Conservation (phyloP, 805 yeast species). For the Citeromyces nyonsensis region DNA sequence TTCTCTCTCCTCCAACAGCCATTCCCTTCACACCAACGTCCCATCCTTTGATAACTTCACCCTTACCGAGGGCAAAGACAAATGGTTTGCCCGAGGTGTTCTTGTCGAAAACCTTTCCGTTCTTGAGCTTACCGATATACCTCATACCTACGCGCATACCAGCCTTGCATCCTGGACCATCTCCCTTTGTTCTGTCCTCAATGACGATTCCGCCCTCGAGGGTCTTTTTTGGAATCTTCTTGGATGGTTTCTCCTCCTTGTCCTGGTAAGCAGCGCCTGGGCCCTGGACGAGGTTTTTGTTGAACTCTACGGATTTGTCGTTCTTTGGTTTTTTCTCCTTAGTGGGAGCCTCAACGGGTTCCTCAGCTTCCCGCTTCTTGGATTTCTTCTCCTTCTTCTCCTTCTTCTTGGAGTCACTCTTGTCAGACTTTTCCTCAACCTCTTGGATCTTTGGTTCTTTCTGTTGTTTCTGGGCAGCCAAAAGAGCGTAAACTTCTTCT, state of each 20-base stretch:
- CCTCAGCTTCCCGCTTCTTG: conserved; percentile 4
- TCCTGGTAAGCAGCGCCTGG: conserved; percentile 32
- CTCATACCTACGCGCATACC: conserved; percentile 91
- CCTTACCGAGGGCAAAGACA: conserved; percentile 79
- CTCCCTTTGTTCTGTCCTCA: conserved; percentile 86
- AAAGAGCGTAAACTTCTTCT: conserved; percentile 51
- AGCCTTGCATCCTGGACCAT: conserved; percentile 76
- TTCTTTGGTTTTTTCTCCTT: conserved; percentile 20
- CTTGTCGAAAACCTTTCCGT: conserved; percentile 94
- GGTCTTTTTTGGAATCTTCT: conserved; percentile 58
- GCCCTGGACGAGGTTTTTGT: conserved; percentile 86
- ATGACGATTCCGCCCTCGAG: conserved; percentile 85
- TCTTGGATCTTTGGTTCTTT: conserved; percentile 57
- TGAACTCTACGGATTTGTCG: conserved; percentile 74
- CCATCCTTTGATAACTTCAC: conserved; percentile 98
- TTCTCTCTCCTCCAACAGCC: conserved; percentile 98
- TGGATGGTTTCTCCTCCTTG: conserved; percentile 13
- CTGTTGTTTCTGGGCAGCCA: conserved; percentile 66
- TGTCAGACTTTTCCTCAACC: conserved; percentile 43
- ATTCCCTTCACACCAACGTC: conserved; percentile 97
- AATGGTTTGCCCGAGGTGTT: conserved; percentile 97
- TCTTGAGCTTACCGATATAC: conserved; percentile 93
- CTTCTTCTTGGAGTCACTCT: conserved; percentile 16
- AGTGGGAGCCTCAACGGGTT: conserved; percentile 8
- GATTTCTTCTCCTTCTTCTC: conserved; percentile 14